Conservation (phyloP, 352 stramenopile genomes). For the Plasmopara viticola region DNA sequence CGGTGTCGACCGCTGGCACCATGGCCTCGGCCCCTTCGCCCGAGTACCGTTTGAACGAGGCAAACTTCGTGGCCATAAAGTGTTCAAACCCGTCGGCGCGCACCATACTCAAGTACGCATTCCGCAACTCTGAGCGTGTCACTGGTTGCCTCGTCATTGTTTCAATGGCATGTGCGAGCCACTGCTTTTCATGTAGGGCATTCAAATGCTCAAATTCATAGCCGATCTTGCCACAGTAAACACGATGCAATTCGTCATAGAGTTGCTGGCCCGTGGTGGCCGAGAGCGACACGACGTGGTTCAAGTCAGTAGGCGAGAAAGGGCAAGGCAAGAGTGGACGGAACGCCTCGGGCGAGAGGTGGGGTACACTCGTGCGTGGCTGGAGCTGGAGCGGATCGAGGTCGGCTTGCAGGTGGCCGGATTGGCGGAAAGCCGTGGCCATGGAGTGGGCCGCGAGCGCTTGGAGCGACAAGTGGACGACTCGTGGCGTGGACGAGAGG, state of each 20-base stretch:
- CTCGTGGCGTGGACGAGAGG: constrained; percentile 13
- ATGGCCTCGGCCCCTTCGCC: constrained; percentile 81
- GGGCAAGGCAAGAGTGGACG: constrained; percentile 36
- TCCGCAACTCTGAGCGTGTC: constrained; percentile 61
- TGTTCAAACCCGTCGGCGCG: constrained; percentile 78
- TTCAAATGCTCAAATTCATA: constrained; percentile 79
- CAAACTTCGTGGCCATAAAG: constrained; percentile 84
- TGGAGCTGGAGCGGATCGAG: constrained; percentile 59
- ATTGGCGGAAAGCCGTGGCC: constrained; percentile 64
- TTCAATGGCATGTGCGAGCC: constrained; percentile 55
- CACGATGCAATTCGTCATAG: constrained; percentile 50
- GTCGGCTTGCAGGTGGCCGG: constrained; percentile 68
- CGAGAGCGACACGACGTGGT: constrained; percentile 17
- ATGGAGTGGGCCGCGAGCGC: constrained; percentile 60
- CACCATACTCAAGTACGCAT: constrained; percentile 74
- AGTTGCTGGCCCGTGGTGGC: constrained; percentile 34
- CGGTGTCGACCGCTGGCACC: constrained; percentile 63
- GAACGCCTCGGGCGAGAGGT: constrained; percentile 43
- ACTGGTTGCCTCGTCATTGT: constrained; percentile 33
- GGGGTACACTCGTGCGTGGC: constrained; percentile 22
- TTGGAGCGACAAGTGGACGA: constrained; percentile 36
- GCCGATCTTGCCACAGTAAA: constrained; percentile 77
- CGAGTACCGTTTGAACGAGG: constrained; percentile 84
- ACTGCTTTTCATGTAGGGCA: constrained; percentile 53
- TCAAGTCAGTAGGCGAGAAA: constrained; percentile 16